These are phyloP conservation scores for Leucaena leucocephala DNA, from an alignment of 306 rosid genomes.

Conservation along the genomic window DNA sequence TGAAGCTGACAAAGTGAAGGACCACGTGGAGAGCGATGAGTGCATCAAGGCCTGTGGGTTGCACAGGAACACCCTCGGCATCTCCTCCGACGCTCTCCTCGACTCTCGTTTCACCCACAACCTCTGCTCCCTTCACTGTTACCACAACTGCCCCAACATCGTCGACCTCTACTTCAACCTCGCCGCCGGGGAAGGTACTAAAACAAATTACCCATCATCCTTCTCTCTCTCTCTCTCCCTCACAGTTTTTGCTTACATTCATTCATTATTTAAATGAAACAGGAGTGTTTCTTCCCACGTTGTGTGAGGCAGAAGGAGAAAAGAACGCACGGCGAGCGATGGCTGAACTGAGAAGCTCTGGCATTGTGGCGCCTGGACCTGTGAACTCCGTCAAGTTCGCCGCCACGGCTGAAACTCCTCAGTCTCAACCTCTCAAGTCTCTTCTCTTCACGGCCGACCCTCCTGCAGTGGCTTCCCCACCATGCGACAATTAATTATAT, in stretches of 20 bases:
- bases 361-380: slow-evolving; percentile 58
- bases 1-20: slow-evolving; percentile 51
- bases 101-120: slow-evolving; percentile 53
- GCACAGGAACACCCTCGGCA: slow-evolving; percentile 52
- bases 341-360: slow-evolving; percentile 67
- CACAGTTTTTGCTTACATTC: too few relatives aligned
- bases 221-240: too few relatives aligned
- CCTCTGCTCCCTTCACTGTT: slow-evolving; percentile 42
- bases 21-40: slow-evolving; percentile 53
- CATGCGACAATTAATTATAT: slow-evolving; percentile 4
- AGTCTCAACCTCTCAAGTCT: slow-evolving; percentile 5
- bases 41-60: slow-evolving; percentile 62
- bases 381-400: slow-evolving; percentile 10
- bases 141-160: too few relatives aligned
- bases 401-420: background rate
- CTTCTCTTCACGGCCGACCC: background rate
- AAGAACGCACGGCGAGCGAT: slow-evolving; percentile 43
- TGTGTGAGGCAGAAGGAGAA: slow-evolving; percentile 56
- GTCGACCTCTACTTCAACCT: too few relatives aligned
- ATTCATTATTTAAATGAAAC: background rate
- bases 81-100: slow-evolving; percentile 59
- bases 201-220: too few relatives aligned
- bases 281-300: slow-evolving; percentile 70
- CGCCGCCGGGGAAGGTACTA: slow-evolving; percentile 37
- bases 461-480: slow-evolving; percentile 32